Evolutionary conservation across 371 early-diverging fungal genomes (phyloP).

Genomic region (Zancudomyces culisetae): DNA sequence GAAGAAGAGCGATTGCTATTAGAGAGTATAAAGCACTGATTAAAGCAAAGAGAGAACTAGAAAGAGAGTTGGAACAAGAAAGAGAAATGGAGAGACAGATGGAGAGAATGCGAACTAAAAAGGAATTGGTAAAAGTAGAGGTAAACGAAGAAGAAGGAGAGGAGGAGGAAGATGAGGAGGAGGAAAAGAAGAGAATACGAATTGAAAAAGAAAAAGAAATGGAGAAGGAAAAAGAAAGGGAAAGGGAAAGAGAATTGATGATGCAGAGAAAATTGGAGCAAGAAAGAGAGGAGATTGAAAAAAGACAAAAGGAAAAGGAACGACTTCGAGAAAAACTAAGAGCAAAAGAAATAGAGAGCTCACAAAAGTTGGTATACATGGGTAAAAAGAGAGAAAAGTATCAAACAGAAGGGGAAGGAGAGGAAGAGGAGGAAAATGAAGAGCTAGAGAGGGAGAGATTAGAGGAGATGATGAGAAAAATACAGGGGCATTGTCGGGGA

Average conservation of each 20-base stretch:
- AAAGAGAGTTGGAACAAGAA: conserved; percentile 7
- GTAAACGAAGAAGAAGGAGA: conserved; percentile 15
- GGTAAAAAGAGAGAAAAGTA: neutral
- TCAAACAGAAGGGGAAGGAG: neutral
- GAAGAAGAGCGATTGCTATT: conserved; percentile 24
- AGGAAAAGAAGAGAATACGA: neutral
- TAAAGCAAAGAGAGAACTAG: neutral
- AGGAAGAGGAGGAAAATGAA: neutral
- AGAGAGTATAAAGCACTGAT: conserved; percentile 5
- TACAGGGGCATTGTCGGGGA: conserved; percentile 38
- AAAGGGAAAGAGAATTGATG: neutral
- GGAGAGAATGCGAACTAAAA: conserved; percentile 5
- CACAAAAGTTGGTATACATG: no score
- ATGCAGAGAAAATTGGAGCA: no score
- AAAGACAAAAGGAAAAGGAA: neutral
- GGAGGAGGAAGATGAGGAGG: neutral
- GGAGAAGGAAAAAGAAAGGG: neutral
- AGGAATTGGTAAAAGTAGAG: conserved; percentile 7
- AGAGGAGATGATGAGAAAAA: conserved; percentile 14
- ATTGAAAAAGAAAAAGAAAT: neutral
- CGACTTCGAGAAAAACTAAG: neutral
- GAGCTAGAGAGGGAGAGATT: conserved; percentile 19
- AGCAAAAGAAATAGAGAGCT: no score
- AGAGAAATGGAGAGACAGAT: no score
- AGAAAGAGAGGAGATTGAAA: neutral